These are phyloP conservation scores for Hypoxylon trugodes DNA, from an alignment of 495 filamentous ascomycete species.

Conservation along the genomic window DNA sequence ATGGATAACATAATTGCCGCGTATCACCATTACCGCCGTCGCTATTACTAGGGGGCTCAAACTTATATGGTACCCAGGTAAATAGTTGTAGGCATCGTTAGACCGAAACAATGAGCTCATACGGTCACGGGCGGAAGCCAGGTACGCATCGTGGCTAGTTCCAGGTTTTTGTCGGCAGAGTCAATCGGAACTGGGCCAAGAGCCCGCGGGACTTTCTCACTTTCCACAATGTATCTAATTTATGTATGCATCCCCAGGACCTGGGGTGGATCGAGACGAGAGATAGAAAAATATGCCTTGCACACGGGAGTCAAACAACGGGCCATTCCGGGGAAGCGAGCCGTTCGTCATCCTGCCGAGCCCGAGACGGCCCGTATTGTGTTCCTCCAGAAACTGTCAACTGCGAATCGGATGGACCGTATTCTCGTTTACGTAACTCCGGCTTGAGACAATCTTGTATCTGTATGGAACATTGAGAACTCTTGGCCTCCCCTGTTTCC, in stretches of 20 bases:
- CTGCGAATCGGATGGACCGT: conserved; percentile 37
- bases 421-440: conserved; percentile 25
- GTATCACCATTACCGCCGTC: conserved; percentile 22
- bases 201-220: conserved; percentile 4
- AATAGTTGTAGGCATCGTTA: no score
- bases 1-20: conserved; percentile 1
- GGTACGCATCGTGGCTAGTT: conserved; percentile 24
- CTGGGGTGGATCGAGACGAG: conserved; percentile 2
- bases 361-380: conserved; percentile 36
- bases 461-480: neutral
- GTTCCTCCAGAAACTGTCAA: conserved; percentile 1
- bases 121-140: neutral
- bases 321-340: conserved; percentile 23
- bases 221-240: neutral
- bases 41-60: neutral
- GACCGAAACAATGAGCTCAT: no score
- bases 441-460: conserved; percentile 23
- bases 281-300: neutral
- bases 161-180: neutral
- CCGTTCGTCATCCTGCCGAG: conserved; percentile 35
- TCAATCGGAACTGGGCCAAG: conserved; percentile 11
- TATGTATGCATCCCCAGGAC: conserved; percentile 4
- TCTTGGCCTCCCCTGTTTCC: conserved; percentile 9
- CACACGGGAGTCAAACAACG: conserved; percentile 8
- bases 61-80: neutral